phyloP scores from a whole-genome alignment of 371 early-diverging fungal species.

The Mortierella sp. region DNA sequence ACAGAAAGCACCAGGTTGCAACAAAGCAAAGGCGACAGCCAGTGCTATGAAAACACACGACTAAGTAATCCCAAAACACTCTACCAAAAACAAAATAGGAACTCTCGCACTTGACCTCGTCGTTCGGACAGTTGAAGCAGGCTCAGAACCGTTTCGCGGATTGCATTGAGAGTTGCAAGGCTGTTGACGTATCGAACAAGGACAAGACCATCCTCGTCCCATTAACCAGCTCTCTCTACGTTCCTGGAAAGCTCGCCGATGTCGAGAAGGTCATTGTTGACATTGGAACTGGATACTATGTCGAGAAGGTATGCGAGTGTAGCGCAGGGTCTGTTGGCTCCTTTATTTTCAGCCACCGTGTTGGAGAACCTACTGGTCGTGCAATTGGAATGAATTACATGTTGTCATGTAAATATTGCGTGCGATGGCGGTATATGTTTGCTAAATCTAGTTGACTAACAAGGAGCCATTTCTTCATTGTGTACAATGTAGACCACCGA shows the following conservation, averaged over 20 bases:
- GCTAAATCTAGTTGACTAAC: neutral
- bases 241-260: constrained; percentile 89
- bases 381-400: too few species aligned
- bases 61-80: neutral
- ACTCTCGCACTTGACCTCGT: constrained; percentile 85
- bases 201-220: constrained; percentile 87
- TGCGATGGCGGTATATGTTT: neutral
- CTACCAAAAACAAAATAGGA: constrained; percentile 66
- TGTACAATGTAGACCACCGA: constrained; percentile 66
- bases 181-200: constrained; percentile 57
- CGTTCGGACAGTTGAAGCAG: constrained; percentile 88
- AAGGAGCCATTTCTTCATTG: neutral
- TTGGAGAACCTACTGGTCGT: too few species aligned
- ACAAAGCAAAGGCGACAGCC: neutral
- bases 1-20: neutral
- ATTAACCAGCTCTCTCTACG: constrained; percentile 87
- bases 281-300: constrained; percentile 96
- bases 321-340: neutral
- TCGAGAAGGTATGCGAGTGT: constrained; percentile 83
- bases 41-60: neutral
- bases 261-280: constrained; percentile 93
- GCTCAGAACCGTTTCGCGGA: constrained; percentile 91
- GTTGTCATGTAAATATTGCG: too few species aligned
- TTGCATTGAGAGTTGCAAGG: constrained; percentile 77
- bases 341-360: too few species aligned